Conservation (phyloP, 2,329 filamentous ascomycete species). For the Bisporella sp. region DNA sequence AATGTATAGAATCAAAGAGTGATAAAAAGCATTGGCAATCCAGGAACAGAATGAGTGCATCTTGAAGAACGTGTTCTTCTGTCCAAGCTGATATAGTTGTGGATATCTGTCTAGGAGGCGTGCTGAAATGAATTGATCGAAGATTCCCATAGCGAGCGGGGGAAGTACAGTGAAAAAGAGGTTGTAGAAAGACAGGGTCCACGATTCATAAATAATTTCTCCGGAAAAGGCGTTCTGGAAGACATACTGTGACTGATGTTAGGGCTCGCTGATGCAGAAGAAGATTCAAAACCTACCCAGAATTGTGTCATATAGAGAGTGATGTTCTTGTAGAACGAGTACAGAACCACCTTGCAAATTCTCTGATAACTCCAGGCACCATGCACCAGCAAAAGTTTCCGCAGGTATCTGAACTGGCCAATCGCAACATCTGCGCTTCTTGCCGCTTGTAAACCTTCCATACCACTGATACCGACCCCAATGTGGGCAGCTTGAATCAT, state of each 20-base stretch:
- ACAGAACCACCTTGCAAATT: constrained; percentile 92
- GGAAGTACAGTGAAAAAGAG: constrained; percentile 95
- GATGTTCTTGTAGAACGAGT: constrained; percentile 99
- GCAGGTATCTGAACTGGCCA: constrained; percentile 89
- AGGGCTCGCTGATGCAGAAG: constrained; percentile 1
- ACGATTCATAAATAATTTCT: constrained; percentile 97
- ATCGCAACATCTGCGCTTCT: constrained; percentile 94
- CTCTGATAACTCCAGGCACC: constrained; percentile 97
- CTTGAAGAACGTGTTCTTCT: constrained; percentile 89
- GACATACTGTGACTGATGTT: constrained; percentile 56
- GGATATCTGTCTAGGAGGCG: constrained; percentile 91
- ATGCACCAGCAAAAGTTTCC: constrained; percentile 90
- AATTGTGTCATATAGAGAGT: constrained; percentile 98
- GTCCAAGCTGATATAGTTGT: constrained; percentile 88
- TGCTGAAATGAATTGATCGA: constrained; percentile 96
- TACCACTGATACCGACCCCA: constrained; percentile 92
- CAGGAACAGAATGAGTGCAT: constrained; percentile 88
- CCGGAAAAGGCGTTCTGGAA: constrained; percentile 99
- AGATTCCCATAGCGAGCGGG: constrained; percentile 88
- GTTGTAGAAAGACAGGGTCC: constrained; percentile 99
- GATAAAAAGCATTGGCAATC: constrained; percentile 92
- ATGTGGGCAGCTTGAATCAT: constrained; percentile 99
- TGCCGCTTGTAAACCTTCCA: constrained; percentile 94
- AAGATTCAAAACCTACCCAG: constrained; percentile 58
- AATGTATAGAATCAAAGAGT: constrained; percentile 89